Base-by-base conservation (phyloP, 163 green algal species). In the Scenedesmus sp. region DNA sequence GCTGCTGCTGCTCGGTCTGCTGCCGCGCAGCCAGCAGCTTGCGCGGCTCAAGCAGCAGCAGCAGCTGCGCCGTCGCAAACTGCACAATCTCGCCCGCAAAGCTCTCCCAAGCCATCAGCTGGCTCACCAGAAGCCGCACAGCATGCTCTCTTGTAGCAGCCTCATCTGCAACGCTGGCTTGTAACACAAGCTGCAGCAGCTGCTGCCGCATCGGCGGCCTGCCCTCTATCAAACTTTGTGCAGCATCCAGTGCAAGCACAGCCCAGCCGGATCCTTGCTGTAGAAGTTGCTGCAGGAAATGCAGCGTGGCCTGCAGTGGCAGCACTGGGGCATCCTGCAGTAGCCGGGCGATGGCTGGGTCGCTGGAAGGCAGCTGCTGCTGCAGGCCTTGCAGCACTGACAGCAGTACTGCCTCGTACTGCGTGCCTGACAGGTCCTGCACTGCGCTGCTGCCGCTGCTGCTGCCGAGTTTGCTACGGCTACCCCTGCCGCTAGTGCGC, bases 41-140 rank as follows among this genome's bases (percentile, higher is more conserved):
- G 0, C 34, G 18, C 20, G 82, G 79, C 62, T 92, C 62, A 4
- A 92, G 82, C 46, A 90, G 73, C 74, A 67, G 60, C 74, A 34
- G 87, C 89, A 97, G 81, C 76, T 94, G 91, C 82, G 91, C 70
- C 60, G 20, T 20, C 0, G 96, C 95, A 79, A 94, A 94, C 56
- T 86, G 84, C 77, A 95, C 92, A 6, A 97, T 95, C 56, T 55
- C 15, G 0, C 52, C 88, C n/a, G 86, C 74, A 76, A 96, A 91
- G 60, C 81, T 77, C 2, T 88, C 62, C 91, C 93, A 67, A 6
- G 82, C 67, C 57, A 94, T 96, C 23, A 98, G 94, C 67, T 94
- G 90, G 88, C 97, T 96, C 54, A 93, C 95, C 0, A 93, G 87
- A 90, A 98, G 90, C 15, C 94, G 88, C 34, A 97, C 93, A 7